Conservation (phyloP, 306 rosid species). For the Glycyrrhiza uralensis region DNA sequence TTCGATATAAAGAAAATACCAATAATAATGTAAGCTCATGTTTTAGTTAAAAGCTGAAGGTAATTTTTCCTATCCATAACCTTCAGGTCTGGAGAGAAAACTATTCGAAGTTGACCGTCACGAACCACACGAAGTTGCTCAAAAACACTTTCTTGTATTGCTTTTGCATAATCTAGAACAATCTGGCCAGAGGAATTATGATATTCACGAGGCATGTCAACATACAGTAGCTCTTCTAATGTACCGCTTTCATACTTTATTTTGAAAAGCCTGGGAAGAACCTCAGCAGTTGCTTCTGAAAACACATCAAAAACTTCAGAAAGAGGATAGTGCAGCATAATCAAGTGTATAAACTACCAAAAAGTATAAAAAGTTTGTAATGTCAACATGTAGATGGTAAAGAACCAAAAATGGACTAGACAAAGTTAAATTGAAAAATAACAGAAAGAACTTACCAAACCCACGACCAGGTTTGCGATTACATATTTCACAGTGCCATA, state of each 20-base stretch:
- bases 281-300: slow-evolving; percentile 94
- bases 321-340: slow-evolving; percentile 7
- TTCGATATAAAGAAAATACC: slow-evolving; percentile 31
- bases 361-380: background rate
- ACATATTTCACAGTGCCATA: slow-evolving; percentile 93
- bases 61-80: slow-evolving; percentile 30
- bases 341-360: background rate
- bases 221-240: slow-evolving; percentile 86
- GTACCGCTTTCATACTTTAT: slow-evolving; percentile 97
- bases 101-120: slow-evolving; percentile 92
- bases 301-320: slow-evolving; percentile 26
- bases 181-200: slow-evolving; percentile 92
- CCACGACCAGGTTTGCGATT: slow-evolving; percentile 96
- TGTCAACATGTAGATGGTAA: background rate
- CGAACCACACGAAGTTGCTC: slow-evolving; percentile 99
- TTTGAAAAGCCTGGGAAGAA: slow-evolving; percentile 96
- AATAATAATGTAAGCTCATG: background rate
- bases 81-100: slow-evolving; percentile 88
- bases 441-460: slow-evolving; percentile 57
- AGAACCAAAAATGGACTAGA: background rate
- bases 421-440: background rate
- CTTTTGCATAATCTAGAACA: slow-evolving; percentile 89
- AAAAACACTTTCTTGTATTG: slow-evolving; percentile 90
- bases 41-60: background rate
- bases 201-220: slow-evolving; percentile 95